Evolutionary conservation across 495 filamentous ascomycete species (phyloP), one percentile per base, ranked within the genome.

Genomic region (Talaromyces borbonicus): DNA sequence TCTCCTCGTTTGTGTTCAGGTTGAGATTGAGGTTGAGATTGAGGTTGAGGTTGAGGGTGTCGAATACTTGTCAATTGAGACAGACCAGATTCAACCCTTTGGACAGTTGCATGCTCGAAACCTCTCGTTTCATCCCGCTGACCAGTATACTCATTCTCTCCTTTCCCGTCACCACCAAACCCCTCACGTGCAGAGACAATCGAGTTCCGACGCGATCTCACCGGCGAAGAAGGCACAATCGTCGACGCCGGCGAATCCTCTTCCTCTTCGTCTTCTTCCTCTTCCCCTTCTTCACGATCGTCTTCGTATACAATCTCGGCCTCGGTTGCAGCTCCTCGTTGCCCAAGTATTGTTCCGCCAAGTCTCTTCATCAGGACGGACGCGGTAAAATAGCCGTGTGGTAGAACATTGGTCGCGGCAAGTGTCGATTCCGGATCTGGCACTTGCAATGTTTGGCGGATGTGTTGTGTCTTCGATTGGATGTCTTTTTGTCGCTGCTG

Each of bases 151-250:
- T n/a, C n/a, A n/a, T n/a, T n/a, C n/a, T n/a, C n/a, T n/a, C n/a
- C n/a, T n/a, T n/a, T n/a, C n/a, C n/a, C n/a, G n/a, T n/a, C n/a
- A n/a, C n/a, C n/a, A n/a, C n/a, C n/a, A n/a, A n/a, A n/a, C n/a
- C n/a, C n/a, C n/a, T n/a, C n/a, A n/a, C n/a, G n/a, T n/a, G n/a
- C n/a, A n/a, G n/a, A n/a, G n/a, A n/a, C n/a, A n/a, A n/a, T n/a
- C 6, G 43, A 46, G 19, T 31, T 24, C 9, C 43, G 39, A 24
- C 38, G 35, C 1, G 62, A 64, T 40, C 61, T 47, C 40, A 52
- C 52, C 23, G 62, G 63, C 49, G 63, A 68, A 16, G 63, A 59
- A 49, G 67, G 61, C 46, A 57, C 54, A 35, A 53, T 55, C 20
- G 51, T 49, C 41, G 63, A 47, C 16, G 52, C 33, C 9, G 54